Percentiles rank a stretch among this genome's conserved stretches.
These are phyloP conservation scores for Amphirosellinia nigrospora DNA, from an alignment of 495 filamentous ascomycete genomes.

Conservation along the genomic window DNA sequence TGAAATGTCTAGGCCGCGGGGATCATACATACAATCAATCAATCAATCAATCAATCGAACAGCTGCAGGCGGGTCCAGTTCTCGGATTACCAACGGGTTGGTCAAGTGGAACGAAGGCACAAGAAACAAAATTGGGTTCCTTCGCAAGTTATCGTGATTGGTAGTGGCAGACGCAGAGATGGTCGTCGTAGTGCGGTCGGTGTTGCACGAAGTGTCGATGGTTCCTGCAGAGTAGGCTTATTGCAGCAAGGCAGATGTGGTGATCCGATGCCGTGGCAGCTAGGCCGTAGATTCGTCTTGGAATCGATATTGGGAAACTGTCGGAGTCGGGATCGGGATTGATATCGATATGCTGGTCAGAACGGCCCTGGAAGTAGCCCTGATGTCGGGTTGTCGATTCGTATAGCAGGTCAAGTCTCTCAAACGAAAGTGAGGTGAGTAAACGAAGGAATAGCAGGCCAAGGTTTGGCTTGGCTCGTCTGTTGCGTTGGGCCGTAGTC, in stretches of 20 bases:
- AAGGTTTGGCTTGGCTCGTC: constrained; percentile 1
- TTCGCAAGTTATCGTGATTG: background rate
- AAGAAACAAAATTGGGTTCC: constrained; percentile 4
- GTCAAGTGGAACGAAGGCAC: constrained; percentile 14
- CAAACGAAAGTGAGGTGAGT: background rate
- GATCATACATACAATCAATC: constrained; percentile 21
- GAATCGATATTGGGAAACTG: constrained; percentile 29
- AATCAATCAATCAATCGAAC: constrained; percentile 11
- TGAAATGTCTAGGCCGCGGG: constrained; percentile 7
- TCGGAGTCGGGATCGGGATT: background rate
- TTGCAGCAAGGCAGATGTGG: constrained; percentile 36
- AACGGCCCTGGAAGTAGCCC: background rate
- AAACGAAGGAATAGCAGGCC: constrained; percentile 8
- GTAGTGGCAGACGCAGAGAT: background rate
- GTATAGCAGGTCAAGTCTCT: background rate
- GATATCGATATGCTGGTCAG: background rate
- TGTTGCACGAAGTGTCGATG: constrained; percentile 34
- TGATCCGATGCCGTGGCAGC: constrained; percentile 29
- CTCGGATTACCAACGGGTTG: background rate
- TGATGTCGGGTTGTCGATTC: background rate
- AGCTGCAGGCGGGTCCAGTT: background rate
- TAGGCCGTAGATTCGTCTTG: constrained; percentile 27
- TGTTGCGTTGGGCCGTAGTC: constrained; percentile 12
- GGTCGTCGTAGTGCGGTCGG: background rate
- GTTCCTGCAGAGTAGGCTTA: constrained; percentile 41